phyloP scores from a whole-genome alignment of 768 basidiomycete species.

The Mycena olivaceomarginata region DNA sequence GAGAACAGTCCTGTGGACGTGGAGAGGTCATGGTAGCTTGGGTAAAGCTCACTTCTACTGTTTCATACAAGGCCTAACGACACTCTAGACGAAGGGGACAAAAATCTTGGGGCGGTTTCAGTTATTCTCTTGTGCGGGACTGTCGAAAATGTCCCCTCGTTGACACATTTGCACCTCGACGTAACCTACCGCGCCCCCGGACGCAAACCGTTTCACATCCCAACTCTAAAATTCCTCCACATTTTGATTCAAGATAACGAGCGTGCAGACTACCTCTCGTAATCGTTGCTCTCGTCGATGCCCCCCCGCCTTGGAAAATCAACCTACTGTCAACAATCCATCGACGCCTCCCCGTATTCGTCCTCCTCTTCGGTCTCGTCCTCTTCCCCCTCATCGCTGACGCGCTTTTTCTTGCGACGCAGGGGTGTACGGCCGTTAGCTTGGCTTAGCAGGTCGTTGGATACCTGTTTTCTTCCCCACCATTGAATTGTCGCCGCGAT shows the following conservation, averaged over 20 bases:
- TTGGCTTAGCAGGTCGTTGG: constrained; percentile 81
- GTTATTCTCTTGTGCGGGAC: too few species aligned
- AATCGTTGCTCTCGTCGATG: not conserved
- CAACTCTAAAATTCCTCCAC: constrained; percentile 7
- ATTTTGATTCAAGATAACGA: not conserved
- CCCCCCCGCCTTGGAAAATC: not conserved
- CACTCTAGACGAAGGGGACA: too few species aligned
- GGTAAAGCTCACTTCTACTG: too few species aligned
- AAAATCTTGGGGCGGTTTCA: too few species aligned
- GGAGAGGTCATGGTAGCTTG: too few species aligned
- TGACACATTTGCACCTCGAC: constrained; percentile 1
- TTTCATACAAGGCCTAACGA: too few species aligned
- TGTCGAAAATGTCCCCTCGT: too few species aligned
- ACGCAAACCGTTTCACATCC: not conserved
- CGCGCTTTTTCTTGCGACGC: constrained; percentile 69
- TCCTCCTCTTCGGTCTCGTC: constrained; percentile 52
- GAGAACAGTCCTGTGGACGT: too few species aligned
- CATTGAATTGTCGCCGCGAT: constrained; percentile 84
- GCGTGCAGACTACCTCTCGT: not conserved
- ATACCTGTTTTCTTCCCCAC: constrained; percentile 91
- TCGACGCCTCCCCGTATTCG: constrained; percentile 80
- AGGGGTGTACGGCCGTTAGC: constrained; percentile 77
- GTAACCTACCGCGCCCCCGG: too few species aligned
- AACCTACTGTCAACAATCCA: constrained; percentile 86
- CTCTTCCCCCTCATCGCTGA: constrained; percentile 17